These are phyloP conservation scores for Linnemannia schmuckeri DNA, from an alignment of 192 early-diverging fungal genomes.

Conservation along the genomic window DNA sequence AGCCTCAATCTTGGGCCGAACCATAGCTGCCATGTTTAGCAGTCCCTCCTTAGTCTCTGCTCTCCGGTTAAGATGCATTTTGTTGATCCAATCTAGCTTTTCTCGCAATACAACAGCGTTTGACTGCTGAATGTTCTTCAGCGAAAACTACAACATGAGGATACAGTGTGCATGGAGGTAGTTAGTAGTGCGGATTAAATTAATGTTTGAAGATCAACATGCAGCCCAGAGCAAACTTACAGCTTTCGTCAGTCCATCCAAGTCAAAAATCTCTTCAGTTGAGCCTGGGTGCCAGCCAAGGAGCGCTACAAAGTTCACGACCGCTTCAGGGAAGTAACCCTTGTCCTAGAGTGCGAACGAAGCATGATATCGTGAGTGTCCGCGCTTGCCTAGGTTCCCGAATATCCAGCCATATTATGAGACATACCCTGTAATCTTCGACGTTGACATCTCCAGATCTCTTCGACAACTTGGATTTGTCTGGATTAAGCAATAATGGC, in stretches of 20 bases:
- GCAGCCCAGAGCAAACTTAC: slow-evolving; percentile 37
- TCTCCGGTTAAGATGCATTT: slow-evolving; percentile 70
- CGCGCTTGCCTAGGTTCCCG: neutral
- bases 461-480: slow-evolving; percentile 92
- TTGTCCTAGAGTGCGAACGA: slow-evolving; percentile 58
- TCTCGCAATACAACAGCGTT: slow-evolving; percentile 72
- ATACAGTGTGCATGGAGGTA: neutral
- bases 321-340: slow-evolving; percentile 87
- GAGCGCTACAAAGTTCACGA: slow-evolving; percentile 90
- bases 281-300: slow-evolving; percentile 81
- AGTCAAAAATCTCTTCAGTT: slow-evolving; percentile 73
- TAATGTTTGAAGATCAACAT: neutral
- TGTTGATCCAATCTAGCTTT: slow-evolving; percentile 84
- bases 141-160: slow-evolving; percentile 63
- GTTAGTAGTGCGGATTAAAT: neutral
- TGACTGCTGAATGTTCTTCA: slow-evolving; percentile 71
- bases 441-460: slow-evolving; percentile 87
- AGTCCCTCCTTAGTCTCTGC: slow-evolving; percentile 60
- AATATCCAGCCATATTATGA: neutral
- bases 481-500: slow-evolving; percentile 86
- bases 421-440: slow-evolving; percentile 69
- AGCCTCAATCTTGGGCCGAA: slow-evolving; percentile 45
- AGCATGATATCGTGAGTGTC: neutral
- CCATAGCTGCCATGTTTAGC: slow-evolving; percentile 52
- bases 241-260: slow-evolving; percentile 69